Evolutionary conservation across 2,329 filamentous ascomycete species (phyloP).

Genomic region (Ophiocordyceps camponoti-rufipedis): DNA sequence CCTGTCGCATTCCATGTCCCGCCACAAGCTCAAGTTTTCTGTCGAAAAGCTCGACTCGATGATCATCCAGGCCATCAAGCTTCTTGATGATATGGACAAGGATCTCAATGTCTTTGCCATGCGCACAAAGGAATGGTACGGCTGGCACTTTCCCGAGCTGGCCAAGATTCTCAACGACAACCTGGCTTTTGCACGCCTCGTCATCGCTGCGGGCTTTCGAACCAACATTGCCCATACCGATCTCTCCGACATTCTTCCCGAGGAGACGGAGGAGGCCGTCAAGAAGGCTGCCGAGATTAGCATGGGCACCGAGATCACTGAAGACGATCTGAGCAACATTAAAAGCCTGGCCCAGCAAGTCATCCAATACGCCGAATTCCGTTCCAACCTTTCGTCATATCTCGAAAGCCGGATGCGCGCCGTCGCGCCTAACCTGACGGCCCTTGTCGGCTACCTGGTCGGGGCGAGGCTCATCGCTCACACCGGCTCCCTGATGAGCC

Average conservation of each 20-base stretch:
- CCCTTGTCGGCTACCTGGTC: conserved; percentile 81
- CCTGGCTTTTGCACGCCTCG: conserved; percentile 76
- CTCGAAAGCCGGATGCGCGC: conserved; percentile 87
- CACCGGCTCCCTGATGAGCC: conserved; percentile 80
- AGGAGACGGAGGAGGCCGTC: conserved; percentile 81
- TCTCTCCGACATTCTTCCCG: conserved; percentile 77
- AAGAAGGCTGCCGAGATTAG: conserved; percentile 92
- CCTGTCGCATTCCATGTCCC: conserved; percentile 89
- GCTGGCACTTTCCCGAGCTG: conserved; percentile 98
- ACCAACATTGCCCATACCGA: conserved; percentile 60
- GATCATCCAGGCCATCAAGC: conserved; percentile 92
- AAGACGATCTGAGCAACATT: conserved; percentile 86
- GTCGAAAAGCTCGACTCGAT: conserved; percentile 98
- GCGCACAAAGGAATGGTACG: conserved; percentile 99
- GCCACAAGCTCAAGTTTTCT: conserved; percentile 97
- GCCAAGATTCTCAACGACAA: conserved; percentile 96
- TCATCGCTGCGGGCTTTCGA: conserved; percentile 78
- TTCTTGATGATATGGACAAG: conserved; percentile 94
- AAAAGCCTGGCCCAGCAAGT: conserved; percentile 84
- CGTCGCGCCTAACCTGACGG: conserved; percentile 88
- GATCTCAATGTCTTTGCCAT: conserved; percentile 98
- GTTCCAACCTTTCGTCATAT: conserved; percentile 73
- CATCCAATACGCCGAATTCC: conserved; percentile 79
- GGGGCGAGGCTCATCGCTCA: conserved; percentile 91
- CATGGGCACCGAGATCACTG: conserved; percentile 95